These are phyloP conservation scores for Ophiostoma sp. DNA, from an alignment of 2,329 filamentous ascomycete genomes.

Conservation along the genomic window DNA sequence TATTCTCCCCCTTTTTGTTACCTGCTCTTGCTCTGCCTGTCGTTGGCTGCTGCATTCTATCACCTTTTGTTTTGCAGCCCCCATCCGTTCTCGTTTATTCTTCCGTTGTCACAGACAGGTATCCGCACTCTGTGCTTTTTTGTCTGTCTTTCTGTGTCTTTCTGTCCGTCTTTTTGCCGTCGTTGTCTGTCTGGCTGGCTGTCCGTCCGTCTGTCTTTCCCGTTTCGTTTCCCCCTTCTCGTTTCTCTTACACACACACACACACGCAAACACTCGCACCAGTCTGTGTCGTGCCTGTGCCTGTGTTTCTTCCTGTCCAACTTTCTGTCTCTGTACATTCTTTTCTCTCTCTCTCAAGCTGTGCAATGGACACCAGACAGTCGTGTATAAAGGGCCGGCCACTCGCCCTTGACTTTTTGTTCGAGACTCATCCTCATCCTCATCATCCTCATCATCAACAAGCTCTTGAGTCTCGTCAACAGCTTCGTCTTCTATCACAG, in stretches of 20 bases:
- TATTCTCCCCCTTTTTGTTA: not conserved
- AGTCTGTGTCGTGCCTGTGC: not conserved
- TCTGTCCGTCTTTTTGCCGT: not conserved
- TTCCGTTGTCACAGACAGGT: conserved; percentile 7
- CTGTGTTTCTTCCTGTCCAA: not conserved
- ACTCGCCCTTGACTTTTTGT: conserved; percentile 18
- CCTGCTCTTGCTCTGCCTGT: not conserved
- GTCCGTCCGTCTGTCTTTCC: not conserved
- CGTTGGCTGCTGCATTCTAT: not conserved
- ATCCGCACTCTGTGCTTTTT: not conserved
- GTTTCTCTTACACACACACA: conserved; percentile 11
- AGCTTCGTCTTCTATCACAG: not conserved
- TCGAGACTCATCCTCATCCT: conserved; percentile 5
- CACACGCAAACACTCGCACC: conserved; percentile 15
- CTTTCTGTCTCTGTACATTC: conserved; percentile 7
- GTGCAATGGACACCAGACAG: conserved; percentile 10
- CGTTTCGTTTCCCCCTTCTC: conserved; percentile 12
- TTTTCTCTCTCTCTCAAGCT: not conserved
- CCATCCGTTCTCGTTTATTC: conserved; percentile 3
- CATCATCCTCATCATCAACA: conserved; percentile 4
- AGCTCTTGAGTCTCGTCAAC: not conserved
- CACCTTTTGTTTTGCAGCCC: not conserved
- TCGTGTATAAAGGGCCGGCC: conserved; percentile 25
- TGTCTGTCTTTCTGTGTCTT: not conserved
- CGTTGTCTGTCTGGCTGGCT: not conserved